phyloP scores from a whole-genome alignment of 768 basidiomycete species.

The Coprinopsis sp. region DNA sequence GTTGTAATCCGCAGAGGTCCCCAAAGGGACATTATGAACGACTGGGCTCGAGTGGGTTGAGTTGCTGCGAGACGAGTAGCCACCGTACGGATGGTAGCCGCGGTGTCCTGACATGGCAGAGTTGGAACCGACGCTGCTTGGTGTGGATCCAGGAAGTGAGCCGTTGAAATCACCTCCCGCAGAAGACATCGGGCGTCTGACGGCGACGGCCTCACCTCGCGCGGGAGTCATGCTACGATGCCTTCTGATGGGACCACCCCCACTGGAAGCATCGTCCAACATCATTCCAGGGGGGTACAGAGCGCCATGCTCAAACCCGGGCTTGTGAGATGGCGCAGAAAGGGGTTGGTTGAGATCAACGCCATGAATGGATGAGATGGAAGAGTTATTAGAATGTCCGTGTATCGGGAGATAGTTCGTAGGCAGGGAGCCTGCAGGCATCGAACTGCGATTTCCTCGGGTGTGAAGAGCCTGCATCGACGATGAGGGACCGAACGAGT shows the following conservation, averaged over 20 bases:
- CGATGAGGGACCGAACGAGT: constrained; percentile 34
- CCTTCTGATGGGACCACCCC: constrained; percentile 59
- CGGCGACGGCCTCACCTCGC: constrained; percentile 45
- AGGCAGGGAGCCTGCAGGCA: constrained; percentile 22
- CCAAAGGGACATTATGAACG: constrained; percentile 34
- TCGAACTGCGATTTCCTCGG: constrained; percentile 23
- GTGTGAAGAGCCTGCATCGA: constrained; percentile 26
- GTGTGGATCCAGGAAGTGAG: constrained; percentile 28
- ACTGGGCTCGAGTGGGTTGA: constrained; percentile 46
- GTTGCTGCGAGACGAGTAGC: constrained; percentile 29
- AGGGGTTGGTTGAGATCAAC: constrained; percentile 45
- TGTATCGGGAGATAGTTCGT: constrained; percentile 22
- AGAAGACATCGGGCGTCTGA: constrained; percentile 44
- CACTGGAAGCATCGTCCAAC: constrained; percentile 27
- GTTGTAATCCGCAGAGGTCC: constrained; percentile 25
- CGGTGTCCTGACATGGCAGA: constrained; percentile 32
- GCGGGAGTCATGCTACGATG: constrained; percentile 79
- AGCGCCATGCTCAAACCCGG: constrained; percentile 54
- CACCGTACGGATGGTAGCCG: constrained; percentile 58
- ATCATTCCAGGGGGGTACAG: constrained; percentile 43
- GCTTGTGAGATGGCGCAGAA: constrained; percentile 68
- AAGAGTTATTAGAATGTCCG: constrained; percentile 22
- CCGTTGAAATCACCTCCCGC: constrained; percentile 33
- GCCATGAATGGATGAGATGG: constrained; percentile 24
- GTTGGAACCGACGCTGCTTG: constrained; percentile 25